Evolutionary conservation across 306 rosid species (phyloP).

Genomic region (Lagenaria siceraria): DNA sequence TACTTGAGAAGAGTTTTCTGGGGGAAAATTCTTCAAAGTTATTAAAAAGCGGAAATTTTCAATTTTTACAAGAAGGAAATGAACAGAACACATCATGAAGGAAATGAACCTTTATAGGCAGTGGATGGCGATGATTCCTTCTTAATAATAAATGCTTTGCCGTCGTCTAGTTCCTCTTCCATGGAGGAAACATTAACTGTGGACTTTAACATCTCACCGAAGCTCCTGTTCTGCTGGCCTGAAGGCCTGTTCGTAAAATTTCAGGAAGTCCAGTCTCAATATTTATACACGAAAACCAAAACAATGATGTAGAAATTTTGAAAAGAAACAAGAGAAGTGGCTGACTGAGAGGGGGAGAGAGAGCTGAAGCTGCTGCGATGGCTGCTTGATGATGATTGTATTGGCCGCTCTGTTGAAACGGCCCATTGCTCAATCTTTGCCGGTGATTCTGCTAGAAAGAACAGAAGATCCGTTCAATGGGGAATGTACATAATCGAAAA

Average conservation of each 20-base stretch:
- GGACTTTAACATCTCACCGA: constrained; percentile 69
- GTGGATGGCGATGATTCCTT: constrained; percentile 40
- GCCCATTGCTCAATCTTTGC: constrained; percentile 53
- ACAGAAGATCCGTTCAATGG: neutral
- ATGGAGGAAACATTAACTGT: constrained; percentile 39
- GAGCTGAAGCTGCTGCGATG: constrained; percentile 55
- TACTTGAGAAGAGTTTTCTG: neutral
- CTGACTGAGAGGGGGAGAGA: constrained; percentile 67
- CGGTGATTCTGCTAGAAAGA: constrained; percentile 22
- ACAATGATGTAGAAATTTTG: neutral
- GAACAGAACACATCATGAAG: neutral
- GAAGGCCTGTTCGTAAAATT: constrained; percentile 31
- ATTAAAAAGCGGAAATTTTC: neutral
- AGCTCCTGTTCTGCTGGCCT: constrained; percentile 68
- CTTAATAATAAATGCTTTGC: constrained; percentile 51
- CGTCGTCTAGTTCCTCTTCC: constrained; percentile 59
- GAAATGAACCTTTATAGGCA: constrained; percentile 33
- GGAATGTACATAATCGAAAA: neutral
- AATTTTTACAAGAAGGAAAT: neutral
- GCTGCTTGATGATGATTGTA: constrained; percentile 62
- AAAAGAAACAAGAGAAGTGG: neutral
- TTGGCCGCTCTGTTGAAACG: constrained; percentile 43
- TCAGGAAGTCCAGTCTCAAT: constrained; percentile 1
- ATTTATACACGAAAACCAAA: neutral
- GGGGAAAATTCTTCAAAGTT: neutral